Evolutionary conservation across 805 yeast genomes (phyloP).

Genomic region (Saturnispora diversa): DNA sequence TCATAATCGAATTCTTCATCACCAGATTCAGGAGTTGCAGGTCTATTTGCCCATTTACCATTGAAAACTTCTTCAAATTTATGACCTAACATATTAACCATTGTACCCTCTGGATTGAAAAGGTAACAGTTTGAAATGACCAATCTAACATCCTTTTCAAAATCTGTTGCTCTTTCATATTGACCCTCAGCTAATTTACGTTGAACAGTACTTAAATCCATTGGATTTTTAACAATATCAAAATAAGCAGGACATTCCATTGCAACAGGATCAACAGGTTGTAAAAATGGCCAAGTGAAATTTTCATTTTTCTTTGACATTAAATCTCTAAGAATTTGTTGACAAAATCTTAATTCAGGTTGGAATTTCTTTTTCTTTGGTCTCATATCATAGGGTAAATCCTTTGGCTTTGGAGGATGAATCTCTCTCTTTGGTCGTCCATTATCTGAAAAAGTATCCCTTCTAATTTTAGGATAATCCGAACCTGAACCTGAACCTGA

Average conservation of each 20-base stretch:
- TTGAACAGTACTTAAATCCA: constrained; percentile 86
- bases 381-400: constrained; percentile 80
- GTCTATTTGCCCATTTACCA: constrained; percentile 81
- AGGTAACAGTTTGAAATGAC: constrained; percentile 84
- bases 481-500: background rate
- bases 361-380: constrained; percentile 90
- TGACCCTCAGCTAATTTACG: constrained; percentile 76
- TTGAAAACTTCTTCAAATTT: constrained; percentile 79
- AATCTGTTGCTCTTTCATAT: constrained; percentile 82
- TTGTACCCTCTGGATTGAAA: constrained; percentile 95
- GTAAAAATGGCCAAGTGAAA: constrained; percentile 82
- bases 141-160: constrained; percentile 72
- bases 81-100: constrained; percentile 93
- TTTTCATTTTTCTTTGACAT: constrained; percentile 74
- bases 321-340: constrained; percentile 73
- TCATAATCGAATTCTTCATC: constrained; percentile 35
- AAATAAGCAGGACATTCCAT: constrained; percentile 85
- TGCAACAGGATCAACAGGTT: constrained; percentile 93
- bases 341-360: constrained; percentile 81
- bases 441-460: constrained; percentile 56
- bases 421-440: constrained; percentile 93
- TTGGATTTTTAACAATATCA: constrained; percentile 82
- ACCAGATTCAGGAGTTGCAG: constrained; percentile 50
- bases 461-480: constrained; percentile 58
- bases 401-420: constrained; percentile 94